A percentile compares a stretch with the other conserved stretches of the same genome.
Conservation (phyloP, 2,329 filamentous ascomycete genomes). For the Leptosphaerulina australis region DNA sequence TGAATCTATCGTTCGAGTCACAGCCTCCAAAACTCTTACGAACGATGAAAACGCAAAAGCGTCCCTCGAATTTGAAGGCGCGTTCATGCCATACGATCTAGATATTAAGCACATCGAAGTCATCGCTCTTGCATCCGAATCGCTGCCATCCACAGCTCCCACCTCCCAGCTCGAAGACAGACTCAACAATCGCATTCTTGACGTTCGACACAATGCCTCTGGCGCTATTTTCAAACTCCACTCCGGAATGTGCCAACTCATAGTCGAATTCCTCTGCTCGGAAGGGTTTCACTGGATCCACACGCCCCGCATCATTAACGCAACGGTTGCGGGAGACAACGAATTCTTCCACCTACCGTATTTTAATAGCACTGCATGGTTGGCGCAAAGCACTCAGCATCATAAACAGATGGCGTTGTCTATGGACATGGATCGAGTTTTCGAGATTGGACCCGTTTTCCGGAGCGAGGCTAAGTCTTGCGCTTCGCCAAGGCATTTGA, state of each 20-base stretch:
- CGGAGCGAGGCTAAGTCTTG: neutral
- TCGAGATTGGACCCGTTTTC: slow-evolving; percentile 1
- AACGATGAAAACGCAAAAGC: no score
- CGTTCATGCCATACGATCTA: no score
- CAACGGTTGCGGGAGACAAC: slow-evolving; percentile 1
- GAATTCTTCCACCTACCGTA: neutral
- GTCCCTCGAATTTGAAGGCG: no score
- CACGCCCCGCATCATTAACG: neutral
- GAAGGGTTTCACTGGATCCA: slow-evolving; percentile 1
- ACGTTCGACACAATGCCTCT: neutral
- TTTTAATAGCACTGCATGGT: neutral
- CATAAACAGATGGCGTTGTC: slow-evolving; percentile 2
- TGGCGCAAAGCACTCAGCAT: neutral
- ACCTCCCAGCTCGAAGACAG: neutral
- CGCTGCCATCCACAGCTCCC: neutral
- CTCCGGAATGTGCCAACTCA: slow-evolving; percentile 2
- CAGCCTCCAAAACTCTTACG: no score
- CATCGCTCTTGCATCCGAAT: neutral
- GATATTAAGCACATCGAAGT: no score
- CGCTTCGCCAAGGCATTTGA: neutral
- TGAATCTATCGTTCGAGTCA: no score
- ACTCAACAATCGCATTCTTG: neutral
- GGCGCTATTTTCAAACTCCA: neutral
- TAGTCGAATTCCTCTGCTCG: slow-evolving; percentile 1
- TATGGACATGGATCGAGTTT: slow-evolving; percentile 2